Evolutionary conservation across 2,329 filamentous ascomycete genomes (phyloP).

Genomic region (Calycina herbarum): DNA sequence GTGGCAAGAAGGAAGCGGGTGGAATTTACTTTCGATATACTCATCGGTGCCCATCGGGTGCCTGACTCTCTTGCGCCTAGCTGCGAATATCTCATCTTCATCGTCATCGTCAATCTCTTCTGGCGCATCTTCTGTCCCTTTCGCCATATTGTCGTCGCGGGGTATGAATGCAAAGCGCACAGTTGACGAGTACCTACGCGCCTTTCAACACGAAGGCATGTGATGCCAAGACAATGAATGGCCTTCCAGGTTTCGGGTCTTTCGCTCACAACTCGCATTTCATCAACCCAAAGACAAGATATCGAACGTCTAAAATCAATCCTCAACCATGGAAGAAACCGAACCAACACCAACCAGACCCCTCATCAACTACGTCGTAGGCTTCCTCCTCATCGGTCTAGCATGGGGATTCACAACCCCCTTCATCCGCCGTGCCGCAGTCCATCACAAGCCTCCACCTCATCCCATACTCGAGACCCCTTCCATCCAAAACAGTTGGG

Average conservation of each 20-base stretch:
- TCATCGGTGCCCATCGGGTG: slow-evolving; percentile 23
- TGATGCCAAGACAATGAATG: not conserved
- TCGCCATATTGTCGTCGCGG: not conserved
- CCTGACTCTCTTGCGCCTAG: slow-evolving; percentile 7
- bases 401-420: slow-evolving; percentile 92
- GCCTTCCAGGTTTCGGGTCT: not conserved
- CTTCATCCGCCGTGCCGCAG: slow-evolving; percentile 86
- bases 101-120: slow-evolving; percentile 6
- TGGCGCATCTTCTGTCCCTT: not conserved
- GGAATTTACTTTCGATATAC: slow-evolving; percentile 32
- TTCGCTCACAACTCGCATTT: not conserved
- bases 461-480: slow-evolving; percentile 55
- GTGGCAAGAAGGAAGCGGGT: not conserved
- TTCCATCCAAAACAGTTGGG: slow-evolving; percentile 55
- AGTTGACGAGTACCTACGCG: not conserved
- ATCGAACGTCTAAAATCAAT: not conserved
- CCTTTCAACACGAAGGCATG: not conserved
- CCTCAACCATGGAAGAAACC: slow-evolving; percentile 7
- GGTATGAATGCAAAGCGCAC: not conserved
- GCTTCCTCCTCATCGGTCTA: slow-evolving; percentile 86
- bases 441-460: slow-evolving; percentile 65
- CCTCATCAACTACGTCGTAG: slow-evolving; percentile 78
- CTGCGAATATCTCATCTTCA: slow-evolving; percentile 9
- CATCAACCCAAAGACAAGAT: not conserved
- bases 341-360: slow-evolving; percentile 8